Evolutionary conservation across 495 filamentous ascomycete species (phyloP).

Genomic region (Penicillium dipodomyicola): DNA sequence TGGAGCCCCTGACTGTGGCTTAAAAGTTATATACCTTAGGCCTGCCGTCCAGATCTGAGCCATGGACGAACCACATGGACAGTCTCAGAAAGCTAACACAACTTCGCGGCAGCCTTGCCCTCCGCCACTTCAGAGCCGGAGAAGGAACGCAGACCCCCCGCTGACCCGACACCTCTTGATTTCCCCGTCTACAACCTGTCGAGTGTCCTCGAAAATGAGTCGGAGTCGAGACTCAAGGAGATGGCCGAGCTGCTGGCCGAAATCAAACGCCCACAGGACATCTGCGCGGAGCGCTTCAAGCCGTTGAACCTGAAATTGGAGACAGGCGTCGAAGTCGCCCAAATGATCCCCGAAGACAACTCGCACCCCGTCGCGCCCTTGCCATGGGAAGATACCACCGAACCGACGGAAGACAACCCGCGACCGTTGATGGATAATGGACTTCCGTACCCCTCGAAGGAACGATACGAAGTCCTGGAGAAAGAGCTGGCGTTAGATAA

Average conservation of each 20-base stretch:
- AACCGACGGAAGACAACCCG: conserved; percentile 21
- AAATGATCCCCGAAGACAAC: conserved; percentile 44
- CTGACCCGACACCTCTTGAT: conserved; percentile 47
- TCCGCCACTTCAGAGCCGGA: conserved; percentile 40
- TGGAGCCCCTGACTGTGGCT: neutral
- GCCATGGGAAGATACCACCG: conserved; percentile 43
- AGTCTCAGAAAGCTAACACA: neutral
- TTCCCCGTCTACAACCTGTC: conserved; percentile 47
- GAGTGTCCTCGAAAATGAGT: conserved; percentile 23
- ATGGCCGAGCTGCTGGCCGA: conserved; percentile 43
- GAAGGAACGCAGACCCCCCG: conserved; percentile 45
- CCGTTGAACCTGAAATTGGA: conserved; percentile 53
- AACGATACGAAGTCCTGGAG: conserved; percentile 47
- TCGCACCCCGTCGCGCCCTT: conserved; percentile 43
- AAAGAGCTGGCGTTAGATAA: conserved; percentile 56
- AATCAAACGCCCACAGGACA: conserved; percentile 54
- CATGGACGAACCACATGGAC: neutral
- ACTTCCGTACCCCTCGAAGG: conserved; percentile 43
- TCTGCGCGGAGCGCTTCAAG: conserved; percentile 48
- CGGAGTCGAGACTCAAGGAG: conserved; percentile 31
- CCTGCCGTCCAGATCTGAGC: neutral
- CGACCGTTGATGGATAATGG: conserved; percentile 50
- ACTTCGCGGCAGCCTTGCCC: conserved; percentile 29
- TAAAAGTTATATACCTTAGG: neutral
- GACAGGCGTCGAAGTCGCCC: conserved; percentile 39